Base-by-base conservation (phyloP, 306 rosid species). In the Inga laurina region DNA sequence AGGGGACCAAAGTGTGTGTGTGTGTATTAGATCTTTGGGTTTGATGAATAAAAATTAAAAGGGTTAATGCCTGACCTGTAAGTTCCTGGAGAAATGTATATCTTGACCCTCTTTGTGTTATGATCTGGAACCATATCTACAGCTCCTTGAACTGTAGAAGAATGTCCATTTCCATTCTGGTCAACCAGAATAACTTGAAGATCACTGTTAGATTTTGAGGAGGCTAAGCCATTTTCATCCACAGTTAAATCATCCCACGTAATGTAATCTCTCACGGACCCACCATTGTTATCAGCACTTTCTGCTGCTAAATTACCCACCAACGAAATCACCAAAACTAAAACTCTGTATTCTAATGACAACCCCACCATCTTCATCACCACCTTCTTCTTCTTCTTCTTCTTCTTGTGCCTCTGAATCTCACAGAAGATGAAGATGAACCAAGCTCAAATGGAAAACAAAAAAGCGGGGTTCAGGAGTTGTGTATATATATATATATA, bases 91-190 rank as follows among this genome's bases (percentile, higher is more conserved):
- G 43, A 90, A 88, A 96, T 90, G 85, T 75, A 89, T 44, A 96
- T 96, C 80, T 94, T 94, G 43, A 91, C 90, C 72, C 99, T 90
- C 1, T 86, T 65, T 16, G 62, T 79, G 72, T 92, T 94, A 27
- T 84, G 72, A 22, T 84, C 48, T 24, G 98, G 97, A 84, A 94
- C 91, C 94, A 94, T 76, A 76, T 96, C 92, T 57, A 94, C 91
- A 0, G 98, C 99, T 39, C 93, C 98, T 87, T 93, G 98, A 87
- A 96, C 92, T 57, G 99, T 96, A 19, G 61, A 44, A 3, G 97
- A 94, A 74, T 94, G 85, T 54, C 99, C 98, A 22, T 71, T 69
- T 0, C 97, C 94, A 76, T 85, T 74, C 37, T 86, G 85, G 65
- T 92, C 92, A 45, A 96, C 99, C 62, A 90, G 87, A 67, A 96